Evolutionary conservation across 2,329 filamentous ascomycete species (phyloP).

Genomic region (Botryotinia convoluta): DNA sequence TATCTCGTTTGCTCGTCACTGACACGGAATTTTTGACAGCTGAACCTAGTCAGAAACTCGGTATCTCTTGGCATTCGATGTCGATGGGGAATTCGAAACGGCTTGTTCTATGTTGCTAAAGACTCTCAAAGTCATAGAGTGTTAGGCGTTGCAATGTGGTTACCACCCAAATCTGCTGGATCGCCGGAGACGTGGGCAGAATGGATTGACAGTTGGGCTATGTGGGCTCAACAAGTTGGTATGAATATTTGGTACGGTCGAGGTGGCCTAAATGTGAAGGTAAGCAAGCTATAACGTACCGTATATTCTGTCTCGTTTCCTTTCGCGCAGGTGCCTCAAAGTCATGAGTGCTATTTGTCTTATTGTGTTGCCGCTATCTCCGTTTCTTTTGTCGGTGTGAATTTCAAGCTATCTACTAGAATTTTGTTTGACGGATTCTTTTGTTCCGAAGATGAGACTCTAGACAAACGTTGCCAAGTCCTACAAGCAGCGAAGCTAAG

Average conservation of each 20-base stretch:
- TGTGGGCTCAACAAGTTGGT: constrained; percentile 62
- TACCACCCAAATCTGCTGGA: constrained; percentile 52
- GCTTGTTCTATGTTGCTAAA: constrained; percentile 68
- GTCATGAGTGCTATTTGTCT: neutral
- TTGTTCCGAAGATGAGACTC: neutral
- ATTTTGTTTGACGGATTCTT: neutral
- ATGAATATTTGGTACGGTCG: constrained; percentile 69
- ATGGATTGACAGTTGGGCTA: constrained; percentile 62
- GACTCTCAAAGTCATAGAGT: constrained; percentile 52
- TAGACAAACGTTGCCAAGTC: neutral
- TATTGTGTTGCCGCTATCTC: neutral
- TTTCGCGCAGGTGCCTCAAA: neutral
- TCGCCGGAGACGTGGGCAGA: constrained; percentile 56
- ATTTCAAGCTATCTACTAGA: neutral
- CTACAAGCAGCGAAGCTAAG: neutral
- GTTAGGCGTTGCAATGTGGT: constrained; percentile 72
- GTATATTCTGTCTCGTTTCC: constrained; percentile 21
- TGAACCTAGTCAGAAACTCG: constrained; percentile 30
- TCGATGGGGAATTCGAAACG: constrained; percentile 67
- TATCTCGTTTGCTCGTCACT: neutral
- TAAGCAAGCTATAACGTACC: constrained; percentile 32
- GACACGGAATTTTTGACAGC: constrained; percentile 17
- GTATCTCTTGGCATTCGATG: constrained; percentile 54
- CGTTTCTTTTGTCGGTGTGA: neutral
- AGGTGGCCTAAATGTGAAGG: constrained; percentile 63